A percentile compares a stretch with the other conserved stretches of the same genome.
These are phyloP conservation scores for Actinidia arguta DNA, from an alignment of 179 eudicot genomes.

Conservation along the genomic window DNA sequence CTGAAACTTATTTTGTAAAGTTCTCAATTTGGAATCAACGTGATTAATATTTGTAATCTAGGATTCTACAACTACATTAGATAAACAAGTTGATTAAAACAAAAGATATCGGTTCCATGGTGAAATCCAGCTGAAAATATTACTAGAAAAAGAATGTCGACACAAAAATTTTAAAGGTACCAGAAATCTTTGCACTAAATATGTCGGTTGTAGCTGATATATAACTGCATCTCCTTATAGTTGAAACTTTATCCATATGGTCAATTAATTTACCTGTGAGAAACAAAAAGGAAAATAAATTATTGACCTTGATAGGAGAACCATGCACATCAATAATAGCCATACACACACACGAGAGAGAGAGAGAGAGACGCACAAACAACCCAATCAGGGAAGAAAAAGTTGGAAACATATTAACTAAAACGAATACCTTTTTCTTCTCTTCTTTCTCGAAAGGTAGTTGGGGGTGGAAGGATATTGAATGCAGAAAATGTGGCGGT, in stretches of 20 bases:
- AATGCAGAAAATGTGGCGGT: too few species aligned
- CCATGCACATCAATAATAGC: background rate
- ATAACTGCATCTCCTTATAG: conserved; percentile 72
- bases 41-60: too few species aligned
- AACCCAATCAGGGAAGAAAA: conserved; percentile 1
- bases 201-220: conserved; percentile 84
- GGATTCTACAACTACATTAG: too few species aligned
- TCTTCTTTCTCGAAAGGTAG: conserved; percentile 87
- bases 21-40: too few species aligned
- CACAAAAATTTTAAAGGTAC: conserved; percentile 86
- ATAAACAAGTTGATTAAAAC: too few species aligned
- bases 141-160: conserved; percentile 13
- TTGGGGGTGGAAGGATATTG: too few species aligned
- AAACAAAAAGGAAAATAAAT: background rate
- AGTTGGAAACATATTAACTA: conserved; percentile 6
- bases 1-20: too few species aligned
- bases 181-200: conserved; percentile 88
- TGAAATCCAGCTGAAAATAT: background rate
- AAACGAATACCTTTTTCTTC: conserved; percentile 59
- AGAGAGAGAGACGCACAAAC: too few species aligned
- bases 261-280: conserved; percentile 70
- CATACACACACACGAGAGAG: background rate
- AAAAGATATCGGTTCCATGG: background rate
- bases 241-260: conserved; percentile 78
- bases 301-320: background rate